These are phyloP conservation scores for Candida xiaguanensis DNA, from an alignment of 805 yeast species.

Conservation along the genomic window DNA sequence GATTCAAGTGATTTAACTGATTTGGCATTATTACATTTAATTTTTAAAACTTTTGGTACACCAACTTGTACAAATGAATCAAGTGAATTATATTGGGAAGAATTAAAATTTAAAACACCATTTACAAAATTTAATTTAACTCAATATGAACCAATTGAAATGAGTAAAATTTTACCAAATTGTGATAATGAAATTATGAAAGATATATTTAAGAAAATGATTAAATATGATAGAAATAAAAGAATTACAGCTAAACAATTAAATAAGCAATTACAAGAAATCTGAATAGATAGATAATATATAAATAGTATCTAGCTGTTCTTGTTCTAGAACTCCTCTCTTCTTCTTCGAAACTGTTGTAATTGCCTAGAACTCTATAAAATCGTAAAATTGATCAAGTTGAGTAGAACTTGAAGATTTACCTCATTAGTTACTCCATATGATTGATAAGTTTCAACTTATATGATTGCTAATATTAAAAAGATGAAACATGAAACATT, in stretches of 20 bases:
- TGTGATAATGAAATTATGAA: slow-evolving; percentile 15
- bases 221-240: slow-evolving; percentile 31
- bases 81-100: slow-evolving; percentile 29
- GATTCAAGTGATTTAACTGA: slow-evolving; percentile 47
- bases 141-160: slow-evolving; percentile 7
- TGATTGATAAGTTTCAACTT: too few relatives aligned
- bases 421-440: too few relatives aligned
- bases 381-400: too few relatives aligned
- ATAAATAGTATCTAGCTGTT: too few relatives aligned
- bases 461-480: too few relatives aligned
- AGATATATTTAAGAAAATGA: slow-evolving; percentile 39
- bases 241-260: slow-evolving; percentile 14
- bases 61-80: slow-evolving; percentile 33
- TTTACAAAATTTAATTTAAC: slow-evolving; percentile 25
- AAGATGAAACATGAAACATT: too few relatives aligned
- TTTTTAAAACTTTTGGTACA: slow-evolving; percentile 60
- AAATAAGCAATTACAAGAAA: not conserved
- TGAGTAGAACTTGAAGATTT: too few relatives aligned
- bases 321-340: not conserved
- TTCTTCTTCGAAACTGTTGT: too few relatives aligned
- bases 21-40: slow-evolving; percentile 51
- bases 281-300: not conserved
- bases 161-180: slow-evolving; percentile 13
- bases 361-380: not conserved
- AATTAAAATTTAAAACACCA: slow-evolving; percentile 28